Conservation (phyloP, 2,329 filamentous ascomycete genomes). For the Colletotrichum lupini region DNA sequence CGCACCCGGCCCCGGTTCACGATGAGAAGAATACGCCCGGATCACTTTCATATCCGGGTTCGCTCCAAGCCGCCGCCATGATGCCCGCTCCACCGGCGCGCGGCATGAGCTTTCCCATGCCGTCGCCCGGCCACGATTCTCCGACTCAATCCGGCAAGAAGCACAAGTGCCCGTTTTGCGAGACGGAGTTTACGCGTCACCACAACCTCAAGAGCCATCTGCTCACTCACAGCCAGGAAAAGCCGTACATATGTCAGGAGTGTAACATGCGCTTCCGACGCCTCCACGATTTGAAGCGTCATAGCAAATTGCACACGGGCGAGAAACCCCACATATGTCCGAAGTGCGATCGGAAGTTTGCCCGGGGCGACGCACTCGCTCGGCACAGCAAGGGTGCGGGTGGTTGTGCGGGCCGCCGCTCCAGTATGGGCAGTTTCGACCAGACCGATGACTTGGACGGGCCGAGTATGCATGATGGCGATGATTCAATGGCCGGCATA, state of each 20-base stretch:
- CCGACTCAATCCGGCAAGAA: constrained; percentile 78
- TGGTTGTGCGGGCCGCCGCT: constrained; percentile 90
- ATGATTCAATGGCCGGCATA: constrained; percentile 64
- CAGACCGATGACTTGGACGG: constrained; percentile 79
- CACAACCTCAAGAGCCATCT: constrained; percentile 98
- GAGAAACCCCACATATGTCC: constrained; percentile 95
- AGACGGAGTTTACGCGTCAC: constrained; percentile 95
- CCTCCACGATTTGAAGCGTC: constrained; percentile 93
- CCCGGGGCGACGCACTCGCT: constrained; percentile 92
- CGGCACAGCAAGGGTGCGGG: constrained; percentile 96
- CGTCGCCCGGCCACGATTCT: constrained; percentile 54
- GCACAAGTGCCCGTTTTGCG: constrained; percentile 96
- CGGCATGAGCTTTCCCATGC: constrained; percentile 69
- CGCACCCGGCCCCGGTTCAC: constrained; percentile 56
- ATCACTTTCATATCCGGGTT: constrained; percentile 67
- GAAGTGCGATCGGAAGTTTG: constrained; percentile 95
- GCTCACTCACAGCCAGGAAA: constrained; percentile 97
- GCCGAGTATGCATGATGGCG: constrained; percentile 58
- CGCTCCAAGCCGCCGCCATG: constrained; percentile 54
- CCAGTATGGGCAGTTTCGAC: constrained; percentile 85
- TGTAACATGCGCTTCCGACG: constrained; percentile 93
- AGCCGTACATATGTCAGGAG: constrained; percentile 94
- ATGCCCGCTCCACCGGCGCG: constrained; percentile 59
- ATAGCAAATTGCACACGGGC: constrained; percentile 95
- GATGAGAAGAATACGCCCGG: constrained; percentile 62